These are phyloP conservation scores for Adansonia gregorii DNA, from an alignment of 441 rosid species.

Conservation along the genomic window DNA sequence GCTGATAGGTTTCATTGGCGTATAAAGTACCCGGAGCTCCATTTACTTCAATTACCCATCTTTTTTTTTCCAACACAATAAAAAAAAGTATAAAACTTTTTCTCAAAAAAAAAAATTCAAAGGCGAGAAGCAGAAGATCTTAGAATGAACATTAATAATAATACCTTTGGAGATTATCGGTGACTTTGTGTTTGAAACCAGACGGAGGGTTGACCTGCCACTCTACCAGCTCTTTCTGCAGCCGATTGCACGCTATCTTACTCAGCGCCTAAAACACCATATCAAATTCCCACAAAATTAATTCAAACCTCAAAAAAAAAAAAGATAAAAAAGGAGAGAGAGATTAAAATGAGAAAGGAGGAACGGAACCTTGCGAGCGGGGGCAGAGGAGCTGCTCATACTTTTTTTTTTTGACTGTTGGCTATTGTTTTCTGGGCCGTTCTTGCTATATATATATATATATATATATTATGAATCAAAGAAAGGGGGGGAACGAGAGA, in stretches of 20 bases:
- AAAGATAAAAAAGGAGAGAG: background rate
- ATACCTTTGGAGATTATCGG: slow-evolving; percentile 9
- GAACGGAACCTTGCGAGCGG: slow-evolving; percentile 76
- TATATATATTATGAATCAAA: no score
- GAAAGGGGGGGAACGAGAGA: no score
- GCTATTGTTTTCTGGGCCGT: background rate
- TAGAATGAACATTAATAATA: background rate
- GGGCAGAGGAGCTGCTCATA: slow-evolving; percentile 61
- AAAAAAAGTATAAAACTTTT: background rate
- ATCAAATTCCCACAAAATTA: background rate
- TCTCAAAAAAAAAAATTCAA: background rate
- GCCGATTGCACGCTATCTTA: slow-evolving; percentile 26
- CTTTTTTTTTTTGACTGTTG: background rate
- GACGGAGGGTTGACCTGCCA: slow-evolving; percentile 61
- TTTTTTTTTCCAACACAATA: background rate
- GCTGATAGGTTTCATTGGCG: slow-evolving; percentile 89
- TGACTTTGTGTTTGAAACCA: slow-evolving; percentile 40
- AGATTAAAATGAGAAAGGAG: background rate
- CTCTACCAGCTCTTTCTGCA: slow-evolving; percentile 10
- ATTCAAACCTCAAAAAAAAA: background rate
- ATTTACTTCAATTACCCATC: slow-evolving; percentile 94
- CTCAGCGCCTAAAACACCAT: slow-evolving; percentile 46
- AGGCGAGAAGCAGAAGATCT: background rate
- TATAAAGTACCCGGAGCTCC: slow-evolving; percentile 96
- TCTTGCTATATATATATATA: no score